phyloP scores from a whole-genome alignment of 2,329 filamentous ascomycete genomes.

The Fusarium nanum region DNA sequence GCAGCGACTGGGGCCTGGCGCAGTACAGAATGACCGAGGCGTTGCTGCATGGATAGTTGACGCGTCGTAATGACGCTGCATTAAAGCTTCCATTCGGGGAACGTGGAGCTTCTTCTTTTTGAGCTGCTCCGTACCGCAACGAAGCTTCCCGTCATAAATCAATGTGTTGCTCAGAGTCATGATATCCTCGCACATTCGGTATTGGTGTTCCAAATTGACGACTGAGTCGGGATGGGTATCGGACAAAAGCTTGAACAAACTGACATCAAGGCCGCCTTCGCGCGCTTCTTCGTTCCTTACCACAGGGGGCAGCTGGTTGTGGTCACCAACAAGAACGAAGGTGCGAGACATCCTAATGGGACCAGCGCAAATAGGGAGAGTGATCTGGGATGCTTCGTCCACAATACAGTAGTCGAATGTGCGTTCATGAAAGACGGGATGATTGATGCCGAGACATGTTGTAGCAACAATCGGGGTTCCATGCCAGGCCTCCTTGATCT shows the following conservation, averaged over 20 bases:
- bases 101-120: constrained; percentile 76
- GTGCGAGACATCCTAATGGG: constrained; percentile 92
- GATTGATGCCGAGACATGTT: constrained; percentile 92
- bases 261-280: constrained; percentile 88
- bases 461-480: constrained; percentile 91
- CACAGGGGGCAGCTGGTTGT: constrained; percentile 93
- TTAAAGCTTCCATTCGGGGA: constrained; percentile 72
- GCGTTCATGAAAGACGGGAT: constrained; percentile 87
- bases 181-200: constrained; percentile 97
- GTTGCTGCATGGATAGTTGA: constrained; percentile 56
- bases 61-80: constrained; percentile 68
- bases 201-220: constrained; percentile 93
- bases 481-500: constrained; percentile 86
- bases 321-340: constrained; percentile 95
- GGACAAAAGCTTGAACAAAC: constrained; percentile 92
- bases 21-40: constrained; percentile 67
- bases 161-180: constrained; percentile 94
- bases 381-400: constrained; percentile 97
- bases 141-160: constrained; percentile 90
- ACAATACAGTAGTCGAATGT: constrained; percentile 98
- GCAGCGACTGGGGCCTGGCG: constrained; percentile 65
- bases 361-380: constrained; percentile 90
- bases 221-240: constrained; percentile 89
- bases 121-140: constrained; percentile 85
- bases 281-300: constrained; percentile 92